Evolutionary conservation across 1,284 basidiomycete species (phyloP).

Genomic region (Volvariella surrecta): DNA sequence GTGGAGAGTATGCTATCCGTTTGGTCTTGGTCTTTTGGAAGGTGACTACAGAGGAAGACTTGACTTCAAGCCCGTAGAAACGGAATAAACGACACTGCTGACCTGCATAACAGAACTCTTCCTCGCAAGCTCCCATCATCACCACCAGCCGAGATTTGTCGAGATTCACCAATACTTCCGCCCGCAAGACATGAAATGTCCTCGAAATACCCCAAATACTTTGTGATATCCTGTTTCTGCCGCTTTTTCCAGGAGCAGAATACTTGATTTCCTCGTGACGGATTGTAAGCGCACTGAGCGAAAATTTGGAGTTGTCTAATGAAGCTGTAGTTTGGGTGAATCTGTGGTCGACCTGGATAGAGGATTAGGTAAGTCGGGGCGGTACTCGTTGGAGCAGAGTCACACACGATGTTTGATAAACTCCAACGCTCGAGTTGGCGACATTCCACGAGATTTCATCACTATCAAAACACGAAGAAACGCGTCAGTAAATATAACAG

Average conservation of each 20-base stretch:
- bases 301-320: constrained; percentile 50
- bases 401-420: constrained; percentile 40
- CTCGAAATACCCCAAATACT: constrained; percentile 38
- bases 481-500: not conserved
- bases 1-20: constrained; percentile 42
- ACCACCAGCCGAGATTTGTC: not conserved
- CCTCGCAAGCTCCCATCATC: not conserved
- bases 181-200: constrained; percentile 42
- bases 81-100: not conserved
- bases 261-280: constrained; percentile 29
- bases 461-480: constrained; percentile 25
- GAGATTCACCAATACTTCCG: constrained; percentile 23
- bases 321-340: constrained; percentile 59
- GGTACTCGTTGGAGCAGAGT: not conserved
- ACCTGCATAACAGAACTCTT: constrained; percentile 11
- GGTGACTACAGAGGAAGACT: constrained; percentile 29
- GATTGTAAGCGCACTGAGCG: constrained; percentile 37
- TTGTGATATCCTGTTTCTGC: constrained; percentile 39
- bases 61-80: too few relatives aligned
- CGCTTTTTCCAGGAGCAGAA: constrained; percentile 50
- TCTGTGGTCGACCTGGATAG: constrained; percentile 39
- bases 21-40: constrained; percentile 40
- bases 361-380: constrained; percentile 4
- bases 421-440: constrained; percentile 33
- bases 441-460: constrained; percentile 40